These are phyloP conservation scores for Blastocystis sp. DNA, from an alignment of 352 stramenopile species.

Conservation along the genomic window DNA sequence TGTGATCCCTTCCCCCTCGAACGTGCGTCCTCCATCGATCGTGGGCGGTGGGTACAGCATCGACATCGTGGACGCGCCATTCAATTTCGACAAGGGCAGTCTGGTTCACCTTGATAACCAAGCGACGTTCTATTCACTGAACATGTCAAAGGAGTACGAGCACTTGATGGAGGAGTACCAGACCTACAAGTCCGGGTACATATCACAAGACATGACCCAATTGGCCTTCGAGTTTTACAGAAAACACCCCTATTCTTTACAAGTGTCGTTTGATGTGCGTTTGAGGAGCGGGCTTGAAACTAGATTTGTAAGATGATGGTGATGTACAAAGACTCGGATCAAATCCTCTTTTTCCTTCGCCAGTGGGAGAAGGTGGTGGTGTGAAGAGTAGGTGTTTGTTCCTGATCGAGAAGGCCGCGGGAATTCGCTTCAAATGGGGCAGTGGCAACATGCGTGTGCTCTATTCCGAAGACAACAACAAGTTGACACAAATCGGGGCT, in stretches of 20 bases:
- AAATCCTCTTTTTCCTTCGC: constrained; percentile 21
- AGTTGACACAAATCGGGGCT: background rate
- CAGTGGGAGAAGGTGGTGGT: background rate
- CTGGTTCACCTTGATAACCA: constrained; percentile 35
- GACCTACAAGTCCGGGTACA: constrained; percentile 33
- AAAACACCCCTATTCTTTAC: constrained; percentile 28
- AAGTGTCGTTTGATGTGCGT: constrained; percentile 25
- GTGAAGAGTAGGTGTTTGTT: constrained; percentile 32
- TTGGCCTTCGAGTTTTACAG: constrained; percentile 1
- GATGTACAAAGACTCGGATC: constrained; percentile 4
- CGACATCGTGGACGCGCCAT: constrained; percentile 41
- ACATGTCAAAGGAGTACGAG: constrained; percentile 28
- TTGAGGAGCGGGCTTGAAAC: background rate
- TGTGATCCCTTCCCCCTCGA: background rate
- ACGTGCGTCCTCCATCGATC: constrained; percentile 39
- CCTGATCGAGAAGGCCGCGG: constrained; percentile 34
- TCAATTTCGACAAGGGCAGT: constrained; percentile 51
- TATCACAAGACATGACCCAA: constrained; percentile 16
- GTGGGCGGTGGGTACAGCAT: constrained; percentile 40
- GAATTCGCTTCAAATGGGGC: constrained; percentile 25
- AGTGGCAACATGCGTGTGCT: background rate
- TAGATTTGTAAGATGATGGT: constrained; percentile 55
- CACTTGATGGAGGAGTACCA: constrained; percentile 56
- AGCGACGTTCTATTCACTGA: constrained; percentile 39
- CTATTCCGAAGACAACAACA: constrained; percentile 36